Evolutionary conservation across 108 stramenopile species (phyloP).

Genomic region (Pseudonitzschia delicatissima): DNA sequence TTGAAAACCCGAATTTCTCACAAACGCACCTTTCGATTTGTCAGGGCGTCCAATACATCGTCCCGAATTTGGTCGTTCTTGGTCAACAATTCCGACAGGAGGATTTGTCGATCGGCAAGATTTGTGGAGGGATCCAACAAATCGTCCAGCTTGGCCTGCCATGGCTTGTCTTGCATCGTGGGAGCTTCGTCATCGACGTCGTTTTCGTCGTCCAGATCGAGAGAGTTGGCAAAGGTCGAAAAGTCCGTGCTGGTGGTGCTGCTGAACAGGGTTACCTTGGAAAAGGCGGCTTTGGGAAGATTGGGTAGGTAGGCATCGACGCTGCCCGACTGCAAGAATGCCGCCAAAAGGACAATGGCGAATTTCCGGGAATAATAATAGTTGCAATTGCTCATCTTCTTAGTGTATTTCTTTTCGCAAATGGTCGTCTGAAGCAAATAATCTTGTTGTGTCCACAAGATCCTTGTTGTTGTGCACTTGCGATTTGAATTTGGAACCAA

Average conservation of each 20-base stretch:
- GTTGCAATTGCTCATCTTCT: not conserved
- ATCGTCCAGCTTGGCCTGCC: constrained; percentile 72
- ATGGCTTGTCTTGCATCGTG: constrained; percentile 33
- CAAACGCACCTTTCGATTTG: constrained; percentile 65
- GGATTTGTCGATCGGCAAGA: constrained; percentile 62
- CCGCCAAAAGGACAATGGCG: not conserved
- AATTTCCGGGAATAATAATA: no score
- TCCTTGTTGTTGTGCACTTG: no score
- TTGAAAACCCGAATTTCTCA: not conserved
- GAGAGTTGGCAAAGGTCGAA: constrained; percentile 49
- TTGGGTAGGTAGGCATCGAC: not conserved
- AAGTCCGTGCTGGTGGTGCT: constrained; percentile 26
- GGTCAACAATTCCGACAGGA: constrained; percentile 64
- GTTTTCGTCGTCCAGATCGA: constrained; percentile 30
- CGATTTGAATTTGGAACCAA: no score
- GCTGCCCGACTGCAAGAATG: not conserved
- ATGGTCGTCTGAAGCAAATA: no score
- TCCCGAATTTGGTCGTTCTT: constrained; percentile 71
- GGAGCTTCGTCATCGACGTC: not conserved
- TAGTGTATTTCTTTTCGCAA: not conserved
- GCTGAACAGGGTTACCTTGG: not conserved
- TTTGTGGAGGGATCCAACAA: constrained; percentile 68
- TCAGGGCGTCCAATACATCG: constrained; percentile 59
- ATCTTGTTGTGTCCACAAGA: no score
- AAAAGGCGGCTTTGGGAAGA: not conserved